Percentiles rank a stretch among this genome's conserved stretches.
phyloP scores from a whole-genome alignment of 2,329 filamentous ascomycete species.

The Saccharata proteae region DNA sequence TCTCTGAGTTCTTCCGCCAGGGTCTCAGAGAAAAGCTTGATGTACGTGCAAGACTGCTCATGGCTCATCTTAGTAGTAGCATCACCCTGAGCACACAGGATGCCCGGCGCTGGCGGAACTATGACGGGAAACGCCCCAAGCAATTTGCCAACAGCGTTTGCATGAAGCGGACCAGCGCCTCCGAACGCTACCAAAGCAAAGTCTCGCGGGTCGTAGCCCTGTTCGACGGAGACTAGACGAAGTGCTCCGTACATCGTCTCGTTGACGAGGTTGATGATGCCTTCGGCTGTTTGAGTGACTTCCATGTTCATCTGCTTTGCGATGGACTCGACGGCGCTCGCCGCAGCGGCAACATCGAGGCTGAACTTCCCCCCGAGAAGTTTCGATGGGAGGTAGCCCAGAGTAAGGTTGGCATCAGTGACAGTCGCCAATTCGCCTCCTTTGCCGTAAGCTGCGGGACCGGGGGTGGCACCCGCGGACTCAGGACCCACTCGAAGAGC shows the following conservation, averaged over 20 bases:
- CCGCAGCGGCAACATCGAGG: constrained; percentile 32
- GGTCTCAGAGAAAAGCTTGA: constrained; percentile 28
- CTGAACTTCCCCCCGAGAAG: constrained; percentile 35
- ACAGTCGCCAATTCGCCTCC: constrained; percentile 36
- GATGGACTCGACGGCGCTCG: constrained; percentile 29
- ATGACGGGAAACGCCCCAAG: constrained; percentile 41
- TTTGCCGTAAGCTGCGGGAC: constrained; percentile 38
- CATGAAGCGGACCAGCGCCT: constrained; percentile 40
- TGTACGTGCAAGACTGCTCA: constrained; percentile 35
- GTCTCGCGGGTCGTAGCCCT: constrained; percentile 39
- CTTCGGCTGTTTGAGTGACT: constrained; percentile 32
- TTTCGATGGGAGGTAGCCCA: constrained; percentile 36
- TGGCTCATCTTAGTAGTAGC: constrained; percentile 38
- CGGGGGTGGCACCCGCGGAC: constrained; percentile 36
- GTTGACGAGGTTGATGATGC: constrained; percentile 38
- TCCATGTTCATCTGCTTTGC: constrained; percentile 35
- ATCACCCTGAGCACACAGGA: constrained; percentile 39
- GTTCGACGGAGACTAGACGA: constrained; percentile 39
- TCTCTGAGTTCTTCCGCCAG: constrained; percentile 21
- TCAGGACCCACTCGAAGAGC: constrained; percentile 40
- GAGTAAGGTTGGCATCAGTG: constrained; percentile 36
- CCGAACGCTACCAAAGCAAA: constrained; percentile 41
- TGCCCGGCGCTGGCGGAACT: constrained; percentile 38
- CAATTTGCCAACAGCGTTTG: constrained; percentile 37
- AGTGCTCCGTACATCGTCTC: constrained; percentile 41